Evolutionary conservation across 2,329 filamentous ascomycete genomes (phyloP), one percentile per base, ranked within the genome.

Genomic region (Mariannaea sp.): DNA sequence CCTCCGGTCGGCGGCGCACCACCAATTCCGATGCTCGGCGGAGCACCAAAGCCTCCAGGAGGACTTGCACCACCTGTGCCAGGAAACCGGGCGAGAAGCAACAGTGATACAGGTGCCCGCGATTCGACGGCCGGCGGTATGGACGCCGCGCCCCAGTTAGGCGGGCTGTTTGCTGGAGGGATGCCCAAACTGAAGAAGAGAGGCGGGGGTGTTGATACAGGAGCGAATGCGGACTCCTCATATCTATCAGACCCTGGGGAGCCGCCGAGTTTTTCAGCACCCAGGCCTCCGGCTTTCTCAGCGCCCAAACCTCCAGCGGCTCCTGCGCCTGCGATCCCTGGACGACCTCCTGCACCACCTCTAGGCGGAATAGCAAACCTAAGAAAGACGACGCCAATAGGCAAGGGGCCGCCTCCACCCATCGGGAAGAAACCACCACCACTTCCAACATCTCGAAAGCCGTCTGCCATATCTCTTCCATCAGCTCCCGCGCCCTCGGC

Each of bases 161-260:
- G 79, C 24, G 94, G 94, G 1, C 73, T 99, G 20, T 96, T 99
- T 68, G 91, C 90, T 1, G 92, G 91, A 29, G 94, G 93, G 30
- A 97, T 97, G 84, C 94, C 94, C 3, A 97, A 97, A 75, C 71
- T 99, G 67, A 89, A 90, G 71, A 97, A 95, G 77, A 82, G 87
- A 3, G 89, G 91, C 49, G 92, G 90, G 50, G 92, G 90, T 41
- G 78, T 93, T 54, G 82, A 91, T 71, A 93, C 89, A 1, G 89
- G 79, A 51, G 73, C 73, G 7, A 69, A 65, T 32, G 53, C 66
- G 57, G 85, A 85, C 59, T 84, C 90, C 26, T 85, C 90, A 55
- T 93, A 93, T 68, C 75, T 88, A 47, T 92, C 90, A 54, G 92
- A 96, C 68, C 84, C 89, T n/a, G 91, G 68, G 42, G 71, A 72